Conservation (phyloP, 768 basidiomycete genomes). For the Kondoa malvinella region DNA sequence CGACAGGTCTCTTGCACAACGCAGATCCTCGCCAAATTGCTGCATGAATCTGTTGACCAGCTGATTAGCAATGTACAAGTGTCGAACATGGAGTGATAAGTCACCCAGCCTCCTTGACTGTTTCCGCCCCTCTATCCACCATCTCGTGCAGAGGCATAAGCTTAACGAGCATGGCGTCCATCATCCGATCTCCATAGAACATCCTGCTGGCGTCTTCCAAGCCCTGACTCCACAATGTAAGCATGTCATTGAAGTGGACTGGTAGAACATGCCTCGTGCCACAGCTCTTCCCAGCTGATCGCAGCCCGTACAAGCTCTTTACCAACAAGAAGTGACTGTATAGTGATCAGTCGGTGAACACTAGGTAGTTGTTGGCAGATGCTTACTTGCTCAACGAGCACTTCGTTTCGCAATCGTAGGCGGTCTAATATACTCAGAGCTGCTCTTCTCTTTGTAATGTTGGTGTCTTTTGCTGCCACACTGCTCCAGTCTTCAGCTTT, state of each 20-base stretch:
- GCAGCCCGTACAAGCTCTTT: conserved; percentile 8
- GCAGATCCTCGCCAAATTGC: background rate
- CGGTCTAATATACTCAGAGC: conserved; percentile 10
- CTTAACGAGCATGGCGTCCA: conserved; percentile 87
- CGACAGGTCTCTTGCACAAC: background rate
- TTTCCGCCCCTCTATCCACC: background rate
- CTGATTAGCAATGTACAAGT: background rate
- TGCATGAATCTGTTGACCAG: background rate
- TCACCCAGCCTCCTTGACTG: background rate
- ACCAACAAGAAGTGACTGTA: conserved; percentile 8
- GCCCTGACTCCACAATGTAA: background rate
- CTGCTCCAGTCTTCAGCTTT: too few species aligned
- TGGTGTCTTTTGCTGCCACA: conserved; percentile 10
- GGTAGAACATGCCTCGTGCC: background rate
- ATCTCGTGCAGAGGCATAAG: conserved; percentile 65
- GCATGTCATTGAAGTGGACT: conserved; percentile 8
- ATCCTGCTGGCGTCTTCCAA: conserved; percentile 40
- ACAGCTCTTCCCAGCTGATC: conserved; percentile 11
- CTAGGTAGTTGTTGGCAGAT: background rate
- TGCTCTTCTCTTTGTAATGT: conserved; percentile 4
- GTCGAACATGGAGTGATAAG: too few species aligned
- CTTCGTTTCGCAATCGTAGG: conserved; percentile 7
- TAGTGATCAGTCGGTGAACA: background rate
- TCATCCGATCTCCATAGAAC: conserved; percentile 92
- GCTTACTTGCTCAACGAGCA: conserved; percentile 11